Conservation (phyloP, 768 basidiomycete genomes). For the Nidularia pulvinata region DNA sequence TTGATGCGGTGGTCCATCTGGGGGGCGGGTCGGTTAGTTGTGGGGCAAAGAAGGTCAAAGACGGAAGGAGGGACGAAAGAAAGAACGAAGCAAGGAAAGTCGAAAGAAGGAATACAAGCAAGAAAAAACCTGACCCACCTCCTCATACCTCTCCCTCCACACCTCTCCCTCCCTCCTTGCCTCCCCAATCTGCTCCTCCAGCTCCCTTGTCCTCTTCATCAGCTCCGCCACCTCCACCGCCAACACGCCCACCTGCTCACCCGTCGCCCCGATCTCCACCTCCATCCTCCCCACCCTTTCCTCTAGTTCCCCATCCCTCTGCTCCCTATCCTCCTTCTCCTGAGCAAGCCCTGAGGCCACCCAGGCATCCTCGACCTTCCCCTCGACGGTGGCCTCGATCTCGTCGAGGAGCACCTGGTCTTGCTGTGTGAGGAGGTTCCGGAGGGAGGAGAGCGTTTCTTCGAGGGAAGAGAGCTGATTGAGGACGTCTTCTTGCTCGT, state of each 20-base stretch:
- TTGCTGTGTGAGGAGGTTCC: neutral
- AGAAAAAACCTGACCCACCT: neutral
- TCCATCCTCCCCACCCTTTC: neutral
- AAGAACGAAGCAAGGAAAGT: neutral
- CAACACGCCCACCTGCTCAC: too few relatives aligned
- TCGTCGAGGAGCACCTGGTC: neutral
- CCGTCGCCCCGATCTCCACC: neutral
- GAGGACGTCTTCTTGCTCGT: neutral
- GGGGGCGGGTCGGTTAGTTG: too few relatives aligned
- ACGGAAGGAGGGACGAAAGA: too few relatives aligned
- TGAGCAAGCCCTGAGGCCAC: neutral
- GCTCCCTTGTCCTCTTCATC: neutral
- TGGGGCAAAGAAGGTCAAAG: too few relatives aligned
- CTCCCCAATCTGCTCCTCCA: neutral
- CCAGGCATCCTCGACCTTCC: neutral
- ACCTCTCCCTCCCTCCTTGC: neutral
- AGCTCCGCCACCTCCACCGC: neutral
- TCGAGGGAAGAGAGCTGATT: neutral
- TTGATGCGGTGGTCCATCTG: too few relatives aligned
- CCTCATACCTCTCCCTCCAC: neutral
- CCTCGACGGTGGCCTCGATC: neutral
- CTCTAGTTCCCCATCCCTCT: neutral
- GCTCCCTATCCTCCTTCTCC: neutral
- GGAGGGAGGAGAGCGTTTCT: neutral
- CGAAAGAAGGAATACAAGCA: neutral